Evolutionary conservation across 2,329 filamentous ascomycete genomes (phyloP), one percentile per base, ranked within the genome.

Genomic region (Rhexocercosporidium sp.): DNA sequence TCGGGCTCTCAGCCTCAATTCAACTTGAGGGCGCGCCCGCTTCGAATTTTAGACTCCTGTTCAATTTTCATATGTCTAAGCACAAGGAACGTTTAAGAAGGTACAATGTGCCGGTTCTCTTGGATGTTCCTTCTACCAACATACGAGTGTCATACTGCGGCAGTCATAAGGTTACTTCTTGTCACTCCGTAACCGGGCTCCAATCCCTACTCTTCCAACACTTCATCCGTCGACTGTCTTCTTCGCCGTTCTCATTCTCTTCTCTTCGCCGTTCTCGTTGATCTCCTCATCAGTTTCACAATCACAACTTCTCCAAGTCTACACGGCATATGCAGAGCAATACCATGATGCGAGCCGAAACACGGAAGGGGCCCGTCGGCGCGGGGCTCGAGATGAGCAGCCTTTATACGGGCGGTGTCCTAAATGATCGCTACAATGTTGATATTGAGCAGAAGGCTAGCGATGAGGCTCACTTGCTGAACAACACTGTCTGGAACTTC

Each of bases 401-500:
- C 12, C 9, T 51, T 7, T 62, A 64, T 34, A 61, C 46, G 8
- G 37, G n/a, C 11, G n/a, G 47, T 20, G 37, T 62, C 27, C 59
- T 53, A 53, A 59, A 62, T 12, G 62, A 69, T 31, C 25, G 53
- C 12, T 72, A 66, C 56, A 66, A 41, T 16, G 63, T 71, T 27
- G 75, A 77, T 69, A 69, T 77, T 22, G 75, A 77, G 65, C 59
- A 70, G 46, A 70, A 72, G 27, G 68, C 69, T 3, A 62, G 69
- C 4, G 69, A 73, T 7, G 70, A 74, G 49, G 46, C 57, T 7
- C 85, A 89, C 71, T 79, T 91, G 25, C 79, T 81, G 53, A 94
- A 94, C 79, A 84, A 85, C 18, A 85, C 85, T 0, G 87, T 94
- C 47, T 81, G 83, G 31, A 87, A 79, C 72, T 87, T 93, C 71